Percentiles rank a stretch among this genome's conserved stretches.
Evolutionary conservation across 2,329 filamentous ascomycete species (phyloP).

Genomic region (Incumbomyces delicatus): DNA sequence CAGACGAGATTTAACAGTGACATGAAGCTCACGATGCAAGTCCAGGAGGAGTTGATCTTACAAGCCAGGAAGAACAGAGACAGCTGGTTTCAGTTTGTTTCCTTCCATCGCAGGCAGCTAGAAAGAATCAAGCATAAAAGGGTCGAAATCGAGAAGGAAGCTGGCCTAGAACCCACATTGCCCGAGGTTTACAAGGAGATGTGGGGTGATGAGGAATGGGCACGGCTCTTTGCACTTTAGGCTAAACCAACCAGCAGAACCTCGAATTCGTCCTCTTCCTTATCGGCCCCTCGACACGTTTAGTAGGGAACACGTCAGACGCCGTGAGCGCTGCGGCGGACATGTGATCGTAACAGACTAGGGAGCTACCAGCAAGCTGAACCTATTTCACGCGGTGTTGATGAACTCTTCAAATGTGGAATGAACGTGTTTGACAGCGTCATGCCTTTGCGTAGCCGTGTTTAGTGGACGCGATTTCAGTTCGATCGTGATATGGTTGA

Average conservation of each 20-base stretch:
- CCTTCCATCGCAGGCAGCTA: slow-evolving; percentile 21
- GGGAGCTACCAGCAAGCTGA: no score
- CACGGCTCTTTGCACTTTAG: slow-evolving; percentile 12
- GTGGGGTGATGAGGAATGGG: slow-evolving; percentile 13
- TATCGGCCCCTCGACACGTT: no score
- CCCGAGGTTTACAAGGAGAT: slow-evolving; percentile 14
- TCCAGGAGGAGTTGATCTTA: slow-evolving; percentile 4
- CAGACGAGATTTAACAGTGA: slow-evolving; percentile 6
- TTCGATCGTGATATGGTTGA: no score
- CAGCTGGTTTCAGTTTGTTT: slow-evolving; percentile 12
- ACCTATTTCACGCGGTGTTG: no score
- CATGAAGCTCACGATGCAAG: slow-evolving; percentile 2
- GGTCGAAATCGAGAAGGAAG: slow-evolving; percentile 11
- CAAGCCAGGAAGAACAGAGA: slow-evolving; percentile 8
- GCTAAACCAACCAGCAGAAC: not conserved
- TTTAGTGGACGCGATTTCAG: no score
- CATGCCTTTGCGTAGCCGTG: no score
- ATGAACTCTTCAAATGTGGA: no score
- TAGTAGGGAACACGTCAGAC: no score
- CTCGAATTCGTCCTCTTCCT: no score
- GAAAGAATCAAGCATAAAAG: slow-evolving; percentile 17
- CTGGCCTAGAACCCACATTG: slow-evolving; percentile 13
- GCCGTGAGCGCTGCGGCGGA: no score
- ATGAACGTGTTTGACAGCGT: no score
- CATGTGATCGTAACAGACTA: no score